Evolutionary conservation across 306 rosid species (phyloP).

Genomic region (Macrotyloma uniflorum): DNA sequence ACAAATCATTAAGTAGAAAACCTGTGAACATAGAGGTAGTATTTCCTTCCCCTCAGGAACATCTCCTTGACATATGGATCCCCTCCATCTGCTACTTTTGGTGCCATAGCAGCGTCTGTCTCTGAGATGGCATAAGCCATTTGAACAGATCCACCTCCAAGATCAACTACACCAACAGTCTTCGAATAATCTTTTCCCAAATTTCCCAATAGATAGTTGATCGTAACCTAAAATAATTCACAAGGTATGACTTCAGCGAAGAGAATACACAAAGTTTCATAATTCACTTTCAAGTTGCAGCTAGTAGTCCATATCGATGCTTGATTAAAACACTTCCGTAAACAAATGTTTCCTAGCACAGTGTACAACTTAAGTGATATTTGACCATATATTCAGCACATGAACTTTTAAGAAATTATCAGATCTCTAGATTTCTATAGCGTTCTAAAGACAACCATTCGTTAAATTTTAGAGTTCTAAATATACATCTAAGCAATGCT

Average conservation of each 20-base stretch:
- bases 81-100: conserved; percentile 59
- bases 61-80: conserved; percentile 75
- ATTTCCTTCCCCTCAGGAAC: conserved; percentile 79
- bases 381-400: conserved; percentile 7
- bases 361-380: neutral
- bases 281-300: neutral
- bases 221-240: conserved; percentile 73
- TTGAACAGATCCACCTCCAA: conserved; percentile 99
- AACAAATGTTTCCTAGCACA: conserved; percentile 14
- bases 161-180: conserved; percentile 98
- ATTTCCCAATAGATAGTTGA: conserved; percentile 87
- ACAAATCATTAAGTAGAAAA: conserved; percentile 46
- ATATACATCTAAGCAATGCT: conserved; percentile 26
- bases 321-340: conserved; percentile 8
- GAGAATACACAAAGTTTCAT: conserved; percentile 30
- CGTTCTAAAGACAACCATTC: neutral
- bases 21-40: conserved; percentile 98
- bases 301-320: conserved; percentile 16
- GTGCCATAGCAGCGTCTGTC: conserved; percentile 72
- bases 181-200: conserved; percentile 78
- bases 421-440: conserved; percentile 24
- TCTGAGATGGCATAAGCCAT: conserved; percentile 99
- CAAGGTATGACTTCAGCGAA: conserved; percentile 39
- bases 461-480: conserved; percentile 8
- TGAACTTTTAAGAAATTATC: conserved; percentile 21